Percentiles rank a stretch among this genome's conserved stretches.
phyloP scores from a whole-genome alignment of 225 moss, liverwort and hornwort species.

The Marchantia polymorpha region DNA sequence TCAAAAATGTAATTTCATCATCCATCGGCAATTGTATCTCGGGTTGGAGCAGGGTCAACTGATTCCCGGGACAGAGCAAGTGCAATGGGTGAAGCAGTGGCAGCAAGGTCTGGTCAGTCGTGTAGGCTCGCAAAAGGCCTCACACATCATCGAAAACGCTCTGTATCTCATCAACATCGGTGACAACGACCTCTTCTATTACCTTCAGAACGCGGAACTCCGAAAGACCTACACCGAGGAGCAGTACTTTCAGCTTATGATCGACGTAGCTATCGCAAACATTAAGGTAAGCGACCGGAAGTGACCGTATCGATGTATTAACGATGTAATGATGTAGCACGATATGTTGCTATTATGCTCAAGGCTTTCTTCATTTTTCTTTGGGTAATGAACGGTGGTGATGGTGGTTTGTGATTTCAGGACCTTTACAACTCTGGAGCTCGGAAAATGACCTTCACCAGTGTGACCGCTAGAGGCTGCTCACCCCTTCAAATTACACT shows the following conservation, averaged over 20 bases:
- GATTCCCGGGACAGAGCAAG: constrained; percentile 5
- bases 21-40: not conserved
- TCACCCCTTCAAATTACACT: not conserved
- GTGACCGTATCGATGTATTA: too few species aligned
- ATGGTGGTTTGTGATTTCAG: not conserved
- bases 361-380: not conserved
- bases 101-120: constrained; percentile 1
- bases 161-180: not conserved
- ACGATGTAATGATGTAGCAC: too few species aligned
- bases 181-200: constrained; percentile 8
- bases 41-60: not conserved
- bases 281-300: not conserved
- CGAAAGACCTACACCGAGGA: constrained; percentile 1
- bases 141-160: not conserved
- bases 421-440: constrained; percentile 3
- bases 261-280: not conserved
- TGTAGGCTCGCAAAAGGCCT: not conserved
- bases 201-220: not conserved
- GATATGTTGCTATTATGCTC: not conserved
- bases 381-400: too few species aligned
- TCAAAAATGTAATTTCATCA: not conserved
- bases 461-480: constrained; percentile 2
- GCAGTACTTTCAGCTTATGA: not conserved
- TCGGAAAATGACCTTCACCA: constrained; percentile 5
- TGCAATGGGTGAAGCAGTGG: constrained; percentile 14